Percentiles rank a stretch among this genome's conserved stretches.
Evolutionary conservation across 2,329 filamentous ascomycete species (phyloP).

Genomic region (Stagonosporopsis chrysanthemi): DNA sequence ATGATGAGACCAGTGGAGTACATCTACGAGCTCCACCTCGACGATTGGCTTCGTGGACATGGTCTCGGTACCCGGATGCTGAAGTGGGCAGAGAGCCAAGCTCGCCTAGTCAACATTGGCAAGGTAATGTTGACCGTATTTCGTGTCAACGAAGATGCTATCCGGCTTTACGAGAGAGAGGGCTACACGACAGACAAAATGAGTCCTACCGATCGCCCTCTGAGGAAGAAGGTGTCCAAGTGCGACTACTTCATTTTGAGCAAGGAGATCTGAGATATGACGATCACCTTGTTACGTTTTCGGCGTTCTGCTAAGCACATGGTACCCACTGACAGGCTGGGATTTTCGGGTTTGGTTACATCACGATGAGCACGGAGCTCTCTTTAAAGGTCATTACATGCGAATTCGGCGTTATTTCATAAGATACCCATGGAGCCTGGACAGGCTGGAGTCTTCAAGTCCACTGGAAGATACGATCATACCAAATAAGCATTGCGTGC

Average conservation of each 20-base stretch:
- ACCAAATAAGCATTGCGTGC: not conserved
- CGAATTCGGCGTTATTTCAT: not conserved
- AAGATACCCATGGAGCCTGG: not conserved
- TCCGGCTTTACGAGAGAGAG: slow-evolving; percentile 67
- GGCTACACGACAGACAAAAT: slow-evolving; percentile 64
- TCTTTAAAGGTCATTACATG: not conserved
- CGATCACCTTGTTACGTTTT: slow-evolving; percentile 2
- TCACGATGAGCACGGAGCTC: not conserved
- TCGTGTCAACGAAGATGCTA: slow-evolving; percentile 64
- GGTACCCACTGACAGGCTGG: not conserved
- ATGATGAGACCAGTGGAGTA: slow-evolving; percentile 69
- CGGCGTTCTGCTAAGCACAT: slow-evolving; percentile 3
- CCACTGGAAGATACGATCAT: not conserved
- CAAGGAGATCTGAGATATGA: slow-evolving; percentile 21
- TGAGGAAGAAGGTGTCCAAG: slow-evolving; percentile 29
- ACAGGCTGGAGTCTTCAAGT: not conserved
- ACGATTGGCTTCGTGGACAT: slow-evolving; percentile 62
- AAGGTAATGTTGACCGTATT: slow-evolving; percentile 82
- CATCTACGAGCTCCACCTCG: slow-evolving; percentile 80
- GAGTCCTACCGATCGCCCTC: slow-evolving; percentile 57
- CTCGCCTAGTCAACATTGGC: slow-evolving; percentile 61
- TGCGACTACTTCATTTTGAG: slow-evolving; percentile 41
- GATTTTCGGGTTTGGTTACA: not conserved
- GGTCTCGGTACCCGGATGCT: slow-evolving; percentile 71
- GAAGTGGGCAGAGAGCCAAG: slow-evolving; percentile 62